Percentiles rank a stretch among this genome's conserved stretches.
Conservation (phyloP, 441 rosid genomes). For the Jatropha podagrica region DNA sequence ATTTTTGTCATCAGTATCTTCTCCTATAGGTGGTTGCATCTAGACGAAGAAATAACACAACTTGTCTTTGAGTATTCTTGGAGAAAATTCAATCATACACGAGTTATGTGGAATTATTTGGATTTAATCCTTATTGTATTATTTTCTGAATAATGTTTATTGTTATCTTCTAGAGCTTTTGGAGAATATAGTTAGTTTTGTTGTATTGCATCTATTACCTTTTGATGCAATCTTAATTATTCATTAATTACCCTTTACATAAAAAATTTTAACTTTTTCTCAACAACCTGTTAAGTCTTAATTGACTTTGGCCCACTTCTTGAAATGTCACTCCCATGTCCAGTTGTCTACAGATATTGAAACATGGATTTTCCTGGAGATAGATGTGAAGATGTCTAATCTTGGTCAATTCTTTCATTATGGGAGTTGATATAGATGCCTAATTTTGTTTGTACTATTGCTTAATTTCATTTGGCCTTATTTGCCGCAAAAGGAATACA, state of each 20-base stretch:
- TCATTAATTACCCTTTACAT: not conserved
- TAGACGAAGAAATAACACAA: conserved; percentile 14
- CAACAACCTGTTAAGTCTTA: not conserved
- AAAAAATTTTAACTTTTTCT: not conserved
- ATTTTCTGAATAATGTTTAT: not conserved
- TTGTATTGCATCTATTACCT: not conserved
- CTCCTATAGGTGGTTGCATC: conserved; percentile 13
- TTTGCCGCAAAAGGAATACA: not conserved
- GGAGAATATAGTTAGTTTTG: not conserved
- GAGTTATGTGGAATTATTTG: not conserved
- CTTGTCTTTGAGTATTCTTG: not conserved
- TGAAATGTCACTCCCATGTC: not conserved
- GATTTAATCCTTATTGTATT: conserved; percentile 13
- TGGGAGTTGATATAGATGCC: not conserved
- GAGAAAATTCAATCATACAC: conserved; percentile 1
- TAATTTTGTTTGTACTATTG: not conserved
- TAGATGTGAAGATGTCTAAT: not conserved
- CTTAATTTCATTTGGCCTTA: not conserved
- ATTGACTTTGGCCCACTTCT: not conserved
- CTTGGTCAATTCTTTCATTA: not conserved
- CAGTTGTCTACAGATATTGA: too few species aligned
- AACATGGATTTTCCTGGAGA: not conserved
- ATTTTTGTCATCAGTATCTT: conserved; percentile 3
- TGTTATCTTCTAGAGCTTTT: not conserved
- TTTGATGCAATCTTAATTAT: not conserved